A percentile compares a stretch with the other conserved stretches of the same genome.
These are phyloP conservation scores for Nitzschia sp. DNA, from an alignment of 108 stramenopile genomes.

Conservation along the genomic window DNA sequence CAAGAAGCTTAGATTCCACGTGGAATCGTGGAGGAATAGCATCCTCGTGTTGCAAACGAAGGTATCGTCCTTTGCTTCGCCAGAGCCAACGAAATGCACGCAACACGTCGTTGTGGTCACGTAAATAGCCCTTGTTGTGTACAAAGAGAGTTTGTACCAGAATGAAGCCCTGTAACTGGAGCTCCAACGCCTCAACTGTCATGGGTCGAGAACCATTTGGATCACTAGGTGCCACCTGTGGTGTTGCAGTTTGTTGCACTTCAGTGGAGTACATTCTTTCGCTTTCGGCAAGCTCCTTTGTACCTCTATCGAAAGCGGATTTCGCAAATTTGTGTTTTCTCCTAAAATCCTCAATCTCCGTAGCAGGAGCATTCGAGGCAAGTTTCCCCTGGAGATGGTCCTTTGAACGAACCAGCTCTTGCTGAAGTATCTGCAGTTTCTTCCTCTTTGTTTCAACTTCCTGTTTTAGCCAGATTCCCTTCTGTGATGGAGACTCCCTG, in stretches of 20 bases:
- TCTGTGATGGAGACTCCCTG: slow-evolving; percentile 17
- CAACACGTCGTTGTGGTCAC: slow-evolving; percentile 72
- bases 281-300: slow-evolving; percentile 48
- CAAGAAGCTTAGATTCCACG: slow-evolving; percentile 65
- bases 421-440: slow-evolving; percentile 44
- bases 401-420: slow-evolving; percentile 43
- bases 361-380: slow-evolving; percentile 13
- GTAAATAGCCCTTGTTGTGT: slow-evolving; percentile 54
- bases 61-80: slow-evolving; percentile 80
- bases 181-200: slow-evolving; percentile 68
- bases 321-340: slow-evolving; percentile 38
- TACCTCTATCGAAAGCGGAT: slow-evolving; percentile 40
- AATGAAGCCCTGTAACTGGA: slow-evolving; percentile 74
- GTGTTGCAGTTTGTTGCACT: slow-evolving; percentile 26
- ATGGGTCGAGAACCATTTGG: slow-evolving; percentile 39
- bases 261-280: slow-evolving; percentile 45
- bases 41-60: slow-evolving; percentile 80
- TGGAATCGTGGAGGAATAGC: slow-evolving; percentile 70
- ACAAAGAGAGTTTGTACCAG: slow-evolving; percentile 57
- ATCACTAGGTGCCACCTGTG: slow-evolving; percentile 7
- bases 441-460: slow-evolving; percentile 60
- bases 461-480: slow-evolving; percentile 31
- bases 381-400: slow-evolving; percentile 37
- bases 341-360: slow-evolving; percentile 41
- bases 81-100: slow-evolving; percentile 83